Conservation (phyloP, 176 grass and related monocot genomes). For the Juncus effusus region DNA sequence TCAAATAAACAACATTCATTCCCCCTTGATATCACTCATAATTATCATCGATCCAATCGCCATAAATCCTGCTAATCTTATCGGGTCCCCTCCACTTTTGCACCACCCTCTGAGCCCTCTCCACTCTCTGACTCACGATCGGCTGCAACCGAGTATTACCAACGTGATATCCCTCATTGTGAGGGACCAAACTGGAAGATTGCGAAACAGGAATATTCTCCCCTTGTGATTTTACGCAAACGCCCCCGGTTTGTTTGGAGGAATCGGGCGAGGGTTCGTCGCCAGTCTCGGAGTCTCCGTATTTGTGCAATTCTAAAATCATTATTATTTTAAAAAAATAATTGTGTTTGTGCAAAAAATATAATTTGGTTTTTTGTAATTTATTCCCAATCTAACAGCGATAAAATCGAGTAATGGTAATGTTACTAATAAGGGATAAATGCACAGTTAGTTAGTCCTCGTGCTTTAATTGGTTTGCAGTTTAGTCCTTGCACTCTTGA, state of each 20-base stretch:
- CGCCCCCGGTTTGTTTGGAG: conserved; percentile 49
- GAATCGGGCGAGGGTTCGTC: conserved; percentile 47
- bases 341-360: not conserved
- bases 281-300: conserved; percentile 62
- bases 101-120: conserved; percentile 62
- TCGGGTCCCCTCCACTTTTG: conserved; percentile 97
- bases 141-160: conserved; percentile 45
- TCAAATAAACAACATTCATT: too few species aligned
- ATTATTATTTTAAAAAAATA: not conserved
- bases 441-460: too few species aligned
- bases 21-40: conserved; percentile 35
- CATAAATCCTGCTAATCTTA: conserved; percentile 94
- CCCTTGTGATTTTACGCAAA: conserved; percentile 39
- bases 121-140: conserved; percentile 46
- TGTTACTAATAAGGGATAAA: too few species aligned
- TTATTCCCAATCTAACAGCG: not conserved
- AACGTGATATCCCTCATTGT: conserved; percentile 68
- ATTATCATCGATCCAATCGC: conserved; percentile 86
- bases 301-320: conserved; percentile 80
- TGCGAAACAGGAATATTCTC: conserved; percentile 25
- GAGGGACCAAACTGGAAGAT: conserved; percentile 31
- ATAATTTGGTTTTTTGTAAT: not conserved
- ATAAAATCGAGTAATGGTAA: too few species aligned
- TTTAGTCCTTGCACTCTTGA: too few species aligned
- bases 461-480: too few species aligned